Evolutionary conservation across 208 protist genomes (phyloP), one percentile per base, ranked within the genome.

Genomic region (Acanthamoeba triangularis): DNA sequence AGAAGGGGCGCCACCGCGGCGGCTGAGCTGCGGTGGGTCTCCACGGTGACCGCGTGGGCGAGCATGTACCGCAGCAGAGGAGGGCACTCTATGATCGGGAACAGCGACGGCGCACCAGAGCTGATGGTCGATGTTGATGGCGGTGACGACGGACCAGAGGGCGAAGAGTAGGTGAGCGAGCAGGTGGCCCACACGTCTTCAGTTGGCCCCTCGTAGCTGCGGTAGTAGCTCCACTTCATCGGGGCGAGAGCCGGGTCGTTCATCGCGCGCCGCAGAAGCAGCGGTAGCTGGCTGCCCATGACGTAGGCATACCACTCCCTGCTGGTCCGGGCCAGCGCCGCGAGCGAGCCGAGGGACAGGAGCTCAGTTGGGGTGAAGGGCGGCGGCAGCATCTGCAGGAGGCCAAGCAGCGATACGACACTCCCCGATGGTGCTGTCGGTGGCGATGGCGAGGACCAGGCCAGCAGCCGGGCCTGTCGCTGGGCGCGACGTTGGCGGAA

Each of bases 271-370:
- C n/a, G n/a, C n/a, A n/a, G n/a, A n/a, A 78, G 69, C 13, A 8
- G 35, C 69, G 69, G 69, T 10, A 78, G 33, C 69, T 78, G 35
- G 69, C 69, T 35, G 69, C 33, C 69, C n/a, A 47, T 10, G 13
- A 78, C 37, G 35, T 47, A 78, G 37, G 69, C n/a, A 7, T 78
- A 78, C 69, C 69, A 78, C 16, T 20, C 69, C 69, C 28, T 78
- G 37, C 69, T 41, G 4, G 69, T 78, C 35, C 37, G 69, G 11
- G 69, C 69, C n/a, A 78, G 5, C 11, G 13, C 13, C 33, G 47
- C 69, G 69, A 78, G 69, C 69, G 69, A 33, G 69, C 37, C 35
- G 37, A 78, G n/a, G 37, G 69, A 14, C 69, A 78, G 69, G 28
- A 78, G 8, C 37, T n/a, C 69, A 33, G 33, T 33, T 33, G 69